phyloP scores from a whole-genome alignment of 371 early-diverging fungal species.

The Actinomucor elegans region DNA sequence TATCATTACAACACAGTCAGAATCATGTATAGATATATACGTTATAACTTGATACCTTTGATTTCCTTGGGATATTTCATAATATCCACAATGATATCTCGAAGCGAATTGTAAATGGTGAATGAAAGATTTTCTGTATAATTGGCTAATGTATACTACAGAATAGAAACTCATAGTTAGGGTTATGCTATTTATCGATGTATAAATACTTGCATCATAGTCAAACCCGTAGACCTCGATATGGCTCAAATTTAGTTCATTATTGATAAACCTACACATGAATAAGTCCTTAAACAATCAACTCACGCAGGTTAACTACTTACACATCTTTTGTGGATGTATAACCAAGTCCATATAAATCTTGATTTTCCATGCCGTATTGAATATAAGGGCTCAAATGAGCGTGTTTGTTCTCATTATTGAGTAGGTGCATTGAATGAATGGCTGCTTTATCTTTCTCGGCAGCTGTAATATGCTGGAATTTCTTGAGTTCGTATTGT shows the following conservation, averaged over 20 bases:
- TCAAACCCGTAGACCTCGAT: slow-evolving; percentile 54
- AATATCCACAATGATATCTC: slow-evolving; percentile 54
- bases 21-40: background rate
- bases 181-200: background rate
- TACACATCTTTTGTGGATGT: slow-evolving; percentile 22
- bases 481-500: slow-evolving; percentile 25
- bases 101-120: slow-evolving; percentile 59
- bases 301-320: background rate
- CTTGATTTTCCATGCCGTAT: too few relatives aligned
- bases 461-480: slow-evolving; percentile 24
- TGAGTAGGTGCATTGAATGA: slow-evolving; percentile 20
- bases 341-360: slow-evolving; percentile 9
- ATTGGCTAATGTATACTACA: slow-evolving; percentile 63
- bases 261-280: slow-evolving; percentile 43
- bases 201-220: slow-evolving; percentile 38
- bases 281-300: background rate
- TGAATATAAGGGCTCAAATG: too few relatives aligned
- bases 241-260: slow-evolving; percentile 42
- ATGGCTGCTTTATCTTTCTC: slow-evolving; percentile 26
- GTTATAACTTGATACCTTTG: slow-evolving; percentile 22
- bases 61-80: slow-evolving; percentile 56
- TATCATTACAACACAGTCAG: background rate
- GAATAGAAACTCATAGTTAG: background rate
- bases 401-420: too few relatives aligned
- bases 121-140: slow-evolving; percentile 57